phyloP scores from a whole-genome alignment of 768 basidiomycete genomes.

The Roridomyces roridus region DNA sequence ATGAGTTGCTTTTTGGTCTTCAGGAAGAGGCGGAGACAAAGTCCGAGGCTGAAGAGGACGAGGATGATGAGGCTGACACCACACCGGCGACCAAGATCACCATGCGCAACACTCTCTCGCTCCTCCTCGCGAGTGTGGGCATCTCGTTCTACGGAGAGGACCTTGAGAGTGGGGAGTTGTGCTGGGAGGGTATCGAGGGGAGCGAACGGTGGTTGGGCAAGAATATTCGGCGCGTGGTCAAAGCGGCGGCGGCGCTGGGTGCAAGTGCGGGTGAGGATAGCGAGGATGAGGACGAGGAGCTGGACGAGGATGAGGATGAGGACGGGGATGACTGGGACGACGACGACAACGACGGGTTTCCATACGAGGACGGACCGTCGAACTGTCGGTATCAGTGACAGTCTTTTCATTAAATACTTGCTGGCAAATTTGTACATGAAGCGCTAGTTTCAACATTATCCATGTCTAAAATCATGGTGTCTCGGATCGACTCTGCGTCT shows the following conservation, averaged over 20 bases:
- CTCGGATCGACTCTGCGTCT: no score
- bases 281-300: slow-evolving; percentile 2
- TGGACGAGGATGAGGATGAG: neutral
- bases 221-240: neutral
- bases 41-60: neutral
- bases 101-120: slow-evolving; percentile 1
- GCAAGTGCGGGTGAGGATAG: neutral
- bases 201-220: slow-evolving; percentile 11
- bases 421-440: no score
- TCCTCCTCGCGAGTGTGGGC: slow-evolving; percentile 15
- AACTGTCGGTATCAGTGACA: no score
- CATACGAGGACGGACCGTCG: no score
- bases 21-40: neutral
- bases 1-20: slow-evolving; percentile 8
- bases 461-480: no score
- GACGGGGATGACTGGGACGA: neutral
- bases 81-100: neutral
- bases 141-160: slow-evolving; percentile 2
- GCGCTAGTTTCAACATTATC: no score
- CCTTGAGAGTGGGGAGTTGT: neutral
- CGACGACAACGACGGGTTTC: no score
- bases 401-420: no score
- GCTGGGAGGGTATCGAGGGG: slow-evolving; percentile 10
- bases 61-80: neutral
- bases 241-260: neutral